Evolutionary conservation across 768 basidiomycete genomes (phyloP), one percentile per base, ranked within the genome.

Genomic region (Favolaschia claudopus): DNA sequence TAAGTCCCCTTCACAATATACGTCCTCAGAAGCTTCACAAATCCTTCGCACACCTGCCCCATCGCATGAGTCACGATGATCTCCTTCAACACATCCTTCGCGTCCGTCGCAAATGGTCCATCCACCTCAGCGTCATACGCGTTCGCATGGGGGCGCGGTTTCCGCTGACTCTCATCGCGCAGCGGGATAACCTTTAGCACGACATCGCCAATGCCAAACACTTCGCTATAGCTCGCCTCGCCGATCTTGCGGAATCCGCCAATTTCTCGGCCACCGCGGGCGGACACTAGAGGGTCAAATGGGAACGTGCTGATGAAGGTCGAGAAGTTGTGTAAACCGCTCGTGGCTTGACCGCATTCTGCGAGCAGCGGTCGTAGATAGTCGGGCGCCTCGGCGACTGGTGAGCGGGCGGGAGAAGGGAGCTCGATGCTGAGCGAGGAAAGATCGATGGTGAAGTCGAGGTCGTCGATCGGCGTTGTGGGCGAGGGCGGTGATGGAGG

Each of bases 171-270:
- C 66, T 88, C 87, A 60, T 84, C 79, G 46, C 86, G 80, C 33
- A 95, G 73, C 7, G 94, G 95, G 33, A 96, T 87, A 40, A 97
- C 82, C 77, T 96, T 96, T 62, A 96, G 80, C n/a, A 96, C 95
- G 31, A 96, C 86, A 63, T 91, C 85, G 3, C 90, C 90, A 47
- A 95, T 89, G 8, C 91, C 91, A 72, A 93, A 99, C 27, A 99
- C 97, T 70, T 99, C 97, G 0, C 94, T 96, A 73, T 91, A 99
- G 45, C 92, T 93, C 7, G 97, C 97, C 76, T 99, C 97, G 37
- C 96, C 96, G 42, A 98, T 88, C 74, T 99, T 99, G 64, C 76
- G 80, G 74, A 95, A 94, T 7, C 54, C 72, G 22, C n/a, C n/a
- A n/a, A n/a, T n/a, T n/a, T n/a, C n/a, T n/a, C n/a, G n/a, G n/a